Conservation (phyloP, 2,329 filamentous ascomycete species). For the Karstenula rhodostoma region DNA sequence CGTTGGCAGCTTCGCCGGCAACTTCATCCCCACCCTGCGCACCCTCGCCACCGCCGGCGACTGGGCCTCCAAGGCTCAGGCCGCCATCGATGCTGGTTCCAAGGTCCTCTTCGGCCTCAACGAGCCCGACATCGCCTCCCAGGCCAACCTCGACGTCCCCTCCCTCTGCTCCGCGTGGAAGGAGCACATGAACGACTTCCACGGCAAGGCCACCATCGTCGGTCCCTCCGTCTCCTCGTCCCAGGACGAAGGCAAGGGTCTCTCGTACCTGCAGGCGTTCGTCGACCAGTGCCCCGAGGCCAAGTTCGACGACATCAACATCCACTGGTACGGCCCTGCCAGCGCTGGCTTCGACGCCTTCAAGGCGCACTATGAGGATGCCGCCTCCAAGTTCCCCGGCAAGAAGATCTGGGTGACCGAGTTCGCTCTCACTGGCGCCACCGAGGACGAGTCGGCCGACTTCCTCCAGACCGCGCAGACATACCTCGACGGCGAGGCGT, state of each 20-base stretch:
- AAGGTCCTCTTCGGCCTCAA: constrained; percentile 51
- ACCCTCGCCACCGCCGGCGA: constrained; percentile 29
- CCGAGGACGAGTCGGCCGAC: constrained; percentile 35
- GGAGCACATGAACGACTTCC: constrained; percentile 44
- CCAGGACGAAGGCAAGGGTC: constrained; percentile 30
- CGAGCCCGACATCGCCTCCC: constrained; percentile 45
- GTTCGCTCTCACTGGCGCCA: constrained; percentile 47
- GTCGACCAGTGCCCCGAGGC: constrained; percentile 44
- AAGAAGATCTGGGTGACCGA: constrained; percentile 50
- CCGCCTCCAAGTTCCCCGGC: constrained; percentile 32
- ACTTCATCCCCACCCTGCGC: constrained; percentile 67
- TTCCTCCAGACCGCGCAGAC: constrained; percentile 47
- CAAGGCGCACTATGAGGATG: constrained; percentile 50
- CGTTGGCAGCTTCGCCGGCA: constrained; percentile 51
- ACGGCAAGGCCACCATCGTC: constrained; percentile 36
- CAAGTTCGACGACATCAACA: constrained; percentile 45
- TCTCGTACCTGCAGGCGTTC: constrained; percentile 46
- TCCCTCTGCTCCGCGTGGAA: constrained; percentile 44
- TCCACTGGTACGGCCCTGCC: constrained; percentile 52
- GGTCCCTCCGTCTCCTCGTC: constrained; percentile 46
- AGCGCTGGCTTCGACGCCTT: constrained; percentile 42
- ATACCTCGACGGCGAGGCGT: constrained; percentile 42
- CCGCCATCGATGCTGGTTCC: constrained; percentile 42
- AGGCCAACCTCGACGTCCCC: constrained; percentile 45
- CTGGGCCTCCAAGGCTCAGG: constrained; percentile 52